Base-by-base conservation (phyloP, 2,329 filamentous ascomycete species). In the Colletotrichum neosansevieriae region DNA sequence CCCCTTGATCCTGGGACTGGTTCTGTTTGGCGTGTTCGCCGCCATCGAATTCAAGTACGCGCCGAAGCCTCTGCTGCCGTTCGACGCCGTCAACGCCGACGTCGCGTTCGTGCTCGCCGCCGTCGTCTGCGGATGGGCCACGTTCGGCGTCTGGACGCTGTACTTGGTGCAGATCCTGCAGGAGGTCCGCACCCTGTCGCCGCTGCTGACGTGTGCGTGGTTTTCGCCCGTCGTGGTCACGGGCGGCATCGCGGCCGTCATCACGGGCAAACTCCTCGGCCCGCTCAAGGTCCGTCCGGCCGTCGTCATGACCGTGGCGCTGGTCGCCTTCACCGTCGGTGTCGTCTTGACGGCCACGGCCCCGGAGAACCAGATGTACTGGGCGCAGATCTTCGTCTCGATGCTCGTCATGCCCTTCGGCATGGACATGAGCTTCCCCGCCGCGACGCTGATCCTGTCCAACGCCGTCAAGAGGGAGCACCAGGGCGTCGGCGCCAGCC, bases 341-440 rank as follows among this genome's bases (percentile, higher is more conserved):
- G 78, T 80, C 4, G 70, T 82, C 6, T 72, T 87, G 6, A 80
- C 82, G 29, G 81, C 81, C 10, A 82, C 81, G 10, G 80, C 84
- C 2, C 87, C 89, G 0, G 78, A 83, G 0, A 71, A 82, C 5
- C 88, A 91, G 74, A 84, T 79, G 0, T 92, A 92, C 77, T 92
- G 90, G 90, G 81, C 80, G 17, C 86, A 90, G 70, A 81, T 85
- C 0, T 92, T 92, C 73, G 82, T 89, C 10, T 82, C 82, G 3
- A 80, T 87, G 4, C 24, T 91, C 3, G 73, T 92, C 51, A 88
- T 87, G 76, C 85, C 87, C 0, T 89, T 85, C 72, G 88, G 88
- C 2, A 89, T 91, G 85, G 89, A 92, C 74, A 90, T 91, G 83
- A 87, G 83, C 2, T 90, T 90, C 72, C 89, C 90, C 0, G 86